Percentiles rank a stretch among this genome's conserved stretches.
Conservation (phyloP, 768 basidiomycete species). For the Hypholoma fasciculare region DNA sequence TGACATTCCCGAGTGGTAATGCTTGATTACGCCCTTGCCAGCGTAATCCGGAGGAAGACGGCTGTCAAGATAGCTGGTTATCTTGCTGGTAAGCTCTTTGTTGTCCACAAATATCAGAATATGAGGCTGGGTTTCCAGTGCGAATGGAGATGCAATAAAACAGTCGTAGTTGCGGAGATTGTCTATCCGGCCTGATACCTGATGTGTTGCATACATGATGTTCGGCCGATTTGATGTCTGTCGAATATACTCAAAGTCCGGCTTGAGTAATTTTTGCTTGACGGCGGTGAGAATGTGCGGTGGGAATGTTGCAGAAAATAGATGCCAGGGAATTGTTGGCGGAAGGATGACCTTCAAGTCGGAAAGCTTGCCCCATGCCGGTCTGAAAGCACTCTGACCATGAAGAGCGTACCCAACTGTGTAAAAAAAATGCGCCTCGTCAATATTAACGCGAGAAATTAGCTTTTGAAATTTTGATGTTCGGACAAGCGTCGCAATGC, state of each 20-base stretch:
- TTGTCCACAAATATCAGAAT: conserved; percentile 18
- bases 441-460: conserved; percentile 13
- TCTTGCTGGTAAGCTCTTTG: neutral
- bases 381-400: conserved; percentile 20
- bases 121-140: conserved; percentile 11
- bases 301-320: conserved; percentile 22
- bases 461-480: neutral
- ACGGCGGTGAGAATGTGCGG: conserved; percentile 21
- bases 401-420: conserved; percentile 20
- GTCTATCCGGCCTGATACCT: conserved; percentile 16
- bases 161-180: conserved; percentile 25
- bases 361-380: conserved; percentile 20
- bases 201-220: conserved; percentile 28
- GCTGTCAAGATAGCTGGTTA: conserved; percentile 4
- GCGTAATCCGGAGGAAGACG: conserved; percentile 10
- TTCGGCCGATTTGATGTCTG: conserved; percentile 26
- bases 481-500: neutral
- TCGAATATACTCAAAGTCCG: conserved; percentile 9
- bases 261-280: conserved; percentile 12
- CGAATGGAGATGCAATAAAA: conserved; percentile 17
- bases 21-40: conserved; percentile 15
- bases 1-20: conserved; percentile 30
- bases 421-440: conserved; percentile 25
- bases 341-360: conserved; percentile 16
- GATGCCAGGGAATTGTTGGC: conserved; percentile 7